Evolutionary conservation across 345 rosid genomes (phyloP).

Genomic region (Firmiana major): DNA sequence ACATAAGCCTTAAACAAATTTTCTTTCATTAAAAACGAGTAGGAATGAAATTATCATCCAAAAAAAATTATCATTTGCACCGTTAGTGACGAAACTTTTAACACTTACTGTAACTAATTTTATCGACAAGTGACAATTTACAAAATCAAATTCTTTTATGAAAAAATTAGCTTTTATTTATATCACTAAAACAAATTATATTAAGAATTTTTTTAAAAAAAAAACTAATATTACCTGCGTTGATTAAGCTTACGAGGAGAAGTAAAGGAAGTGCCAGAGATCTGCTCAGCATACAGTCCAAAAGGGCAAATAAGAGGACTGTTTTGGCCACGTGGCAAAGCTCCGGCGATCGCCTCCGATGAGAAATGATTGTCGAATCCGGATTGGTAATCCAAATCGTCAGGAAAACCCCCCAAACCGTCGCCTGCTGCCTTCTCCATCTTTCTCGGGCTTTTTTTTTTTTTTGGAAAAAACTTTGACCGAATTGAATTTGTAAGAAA

Average conservation of each 20-base stretch:
- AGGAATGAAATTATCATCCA: background rate
- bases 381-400: conserved; percentile 41
- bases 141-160: background rate
- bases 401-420: conserved; percentile 24
- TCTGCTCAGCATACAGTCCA: conserved; percentile 97
- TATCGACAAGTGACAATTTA: background rate
- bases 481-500: too few species aligned
- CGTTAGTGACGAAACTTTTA: too few species aligned
- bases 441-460: background rate
- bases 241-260: conserved; percentile 78
- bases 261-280: conserved; percentile 95
- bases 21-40: background rate
- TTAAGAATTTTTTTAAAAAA: background rate
- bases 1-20: background rate
- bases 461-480: background rate
- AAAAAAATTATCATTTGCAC: background rate
- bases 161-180: background rate
- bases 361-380: conserved; percentile 74
- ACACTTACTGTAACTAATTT: background rate
- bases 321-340: conserved; percentile 78
- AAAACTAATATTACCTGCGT: conserved; percentile 43
- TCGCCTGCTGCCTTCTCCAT: conserved; percentile 16
- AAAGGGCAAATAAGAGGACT: conserved; percentile 79
- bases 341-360: conserved; percentile 78
- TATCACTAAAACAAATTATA: background rate